These are phyloP conservation scores for Aspergillus neoniger DNA, from an alignment of 2,329 filamentous ascomycete genomes.

Conservation along the genomic window DNA sequence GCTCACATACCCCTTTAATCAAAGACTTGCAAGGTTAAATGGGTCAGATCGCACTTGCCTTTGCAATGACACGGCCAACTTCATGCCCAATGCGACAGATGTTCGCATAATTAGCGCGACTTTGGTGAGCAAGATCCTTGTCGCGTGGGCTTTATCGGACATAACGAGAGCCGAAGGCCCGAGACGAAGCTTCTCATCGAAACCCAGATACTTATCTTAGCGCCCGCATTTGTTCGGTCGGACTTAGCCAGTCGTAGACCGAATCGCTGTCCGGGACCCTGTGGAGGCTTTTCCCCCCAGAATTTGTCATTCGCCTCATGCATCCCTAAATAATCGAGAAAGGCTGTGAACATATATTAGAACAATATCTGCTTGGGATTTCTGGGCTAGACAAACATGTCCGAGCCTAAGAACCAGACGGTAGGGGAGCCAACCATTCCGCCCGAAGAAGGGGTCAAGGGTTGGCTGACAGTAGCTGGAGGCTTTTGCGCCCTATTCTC, in stretches of 20 bases:
- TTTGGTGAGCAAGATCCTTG: neutral
- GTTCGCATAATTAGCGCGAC: neutral
- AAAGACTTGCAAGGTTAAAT: too few species aligned
- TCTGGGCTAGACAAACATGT: neutral
- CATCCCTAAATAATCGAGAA: neutral
- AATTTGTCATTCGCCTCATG: neutral
- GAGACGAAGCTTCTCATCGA: neutral
- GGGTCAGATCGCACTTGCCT: too few species aligned
- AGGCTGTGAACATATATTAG: neutral
- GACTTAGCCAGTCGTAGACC: slow-evolving; percentile 1
- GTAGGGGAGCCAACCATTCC: neutral
- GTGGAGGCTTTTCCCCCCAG: neutral
- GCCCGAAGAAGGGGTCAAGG: slow-evolving; percentile 36
- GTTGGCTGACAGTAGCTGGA: slow-evolving; percentile 45
- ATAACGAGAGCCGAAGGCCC: neutral
- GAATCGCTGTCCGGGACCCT: neutral
- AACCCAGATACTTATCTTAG: neutral
- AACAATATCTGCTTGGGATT: neutral
- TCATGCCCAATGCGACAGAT: neutral
- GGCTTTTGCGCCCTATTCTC: slow-evolving; percentile 27
- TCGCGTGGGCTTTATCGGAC: neutral
- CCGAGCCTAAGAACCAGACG: neutral
- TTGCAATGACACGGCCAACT: too few species aligned
- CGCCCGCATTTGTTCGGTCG: neutral
- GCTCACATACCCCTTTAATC: too few species aligned